These are phyloP conservation scores for Colletotrichum lini DNA, from an alignment of 2,329 filamentous ascomycete species.

Conservation along the genomic window DNA sequence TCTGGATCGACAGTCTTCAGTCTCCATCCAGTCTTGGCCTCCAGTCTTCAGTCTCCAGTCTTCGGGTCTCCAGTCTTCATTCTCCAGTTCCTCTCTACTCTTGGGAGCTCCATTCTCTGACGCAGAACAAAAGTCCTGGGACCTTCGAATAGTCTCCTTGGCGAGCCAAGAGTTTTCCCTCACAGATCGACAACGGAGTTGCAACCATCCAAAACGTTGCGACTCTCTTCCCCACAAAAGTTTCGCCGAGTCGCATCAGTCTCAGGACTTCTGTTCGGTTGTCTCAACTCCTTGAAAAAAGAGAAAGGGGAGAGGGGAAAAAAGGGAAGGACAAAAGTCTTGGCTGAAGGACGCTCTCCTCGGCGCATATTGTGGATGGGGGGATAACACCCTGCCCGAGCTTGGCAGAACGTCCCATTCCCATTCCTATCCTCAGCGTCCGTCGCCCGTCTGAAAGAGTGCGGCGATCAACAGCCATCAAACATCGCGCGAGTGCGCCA, in stretches of 20 bases:
- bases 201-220: background rate
- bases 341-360: background rate
- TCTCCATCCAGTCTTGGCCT: background rate
- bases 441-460: no score
- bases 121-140: background rate
- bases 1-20: no score
- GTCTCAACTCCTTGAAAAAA: background rate
- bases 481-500: background rate
- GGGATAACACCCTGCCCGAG: background rate
- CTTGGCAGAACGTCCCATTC: background rate
- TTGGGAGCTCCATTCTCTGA: background rate
- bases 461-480: background rate
- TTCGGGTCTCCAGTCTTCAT: no score
- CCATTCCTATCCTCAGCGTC: no score
- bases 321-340: background rate
- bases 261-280: slow-evolving; percentile 20
- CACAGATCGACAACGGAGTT: background rate
- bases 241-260: slow-evolving; percentile 39
- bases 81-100: background rate
- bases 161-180: background rate
- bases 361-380: background rate
- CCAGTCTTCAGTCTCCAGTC: no score
- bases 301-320: no score
- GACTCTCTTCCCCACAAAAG: slow-evolving; percentile 25
- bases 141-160: background rate